These are phyloP conservation scores for Neonectria faginata DNA, from an alignment of 2,329 filamentous ascomycete species.

Conservation along the genomic window DNA sequence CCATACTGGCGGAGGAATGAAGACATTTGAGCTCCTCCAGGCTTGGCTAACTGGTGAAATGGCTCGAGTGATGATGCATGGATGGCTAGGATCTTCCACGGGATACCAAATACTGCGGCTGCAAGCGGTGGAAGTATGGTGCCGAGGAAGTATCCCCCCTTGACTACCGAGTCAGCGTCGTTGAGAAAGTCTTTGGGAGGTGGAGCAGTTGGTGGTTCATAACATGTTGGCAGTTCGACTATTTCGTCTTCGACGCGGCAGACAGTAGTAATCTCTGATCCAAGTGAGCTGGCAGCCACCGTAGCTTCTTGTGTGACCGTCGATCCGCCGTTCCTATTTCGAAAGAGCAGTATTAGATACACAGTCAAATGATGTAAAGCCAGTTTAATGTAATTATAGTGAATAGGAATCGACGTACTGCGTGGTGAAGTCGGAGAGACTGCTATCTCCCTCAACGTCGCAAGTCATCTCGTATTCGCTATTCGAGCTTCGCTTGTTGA, in stretches of 20 bases:
- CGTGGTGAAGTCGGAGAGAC: conserved; percentile 6
- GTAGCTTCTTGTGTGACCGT: background rate
- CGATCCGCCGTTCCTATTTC: conserved; percentile 12
- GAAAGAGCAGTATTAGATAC: background rate
- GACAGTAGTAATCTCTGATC: background rate
- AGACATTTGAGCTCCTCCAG: conserved; percentile 2
- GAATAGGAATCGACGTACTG: background rate
- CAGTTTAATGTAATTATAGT: too few species aligned
- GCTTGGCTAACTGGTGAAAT: conserved; percentile 5
- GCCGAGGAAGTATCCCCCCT: conserved; percentile 1
- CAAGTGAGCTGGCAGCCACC: background rate
- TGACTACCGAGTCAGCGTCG: background rate
- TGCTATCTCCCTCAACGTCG: background rate
- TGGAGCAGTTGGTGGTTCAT: background rate
- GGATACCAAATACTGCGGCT: conserved; percentile 3
- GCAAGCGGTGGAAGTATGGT: conserved; percentile 5
- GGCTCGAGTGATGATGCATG: conserved; percentile 13
- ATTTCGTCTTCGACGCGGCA: conserved; percentile 1
- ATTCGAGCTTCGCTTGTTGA: background rate
- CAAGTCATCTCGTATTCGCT: background rate
- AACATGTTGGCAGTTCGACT: conserved; percentile 2
- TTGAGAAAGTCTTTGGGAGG: conserved; percentile 3
- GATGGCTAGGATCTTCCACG: conserved; percentile 13
- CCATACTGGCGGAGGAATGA: conserved; percentile 12
- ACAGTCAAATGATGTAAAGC: too few species aligned